Conservation (phyloP, 2,329 filamentous ascomycete species). For the Annulohypoxylon truncatum region DNA sequence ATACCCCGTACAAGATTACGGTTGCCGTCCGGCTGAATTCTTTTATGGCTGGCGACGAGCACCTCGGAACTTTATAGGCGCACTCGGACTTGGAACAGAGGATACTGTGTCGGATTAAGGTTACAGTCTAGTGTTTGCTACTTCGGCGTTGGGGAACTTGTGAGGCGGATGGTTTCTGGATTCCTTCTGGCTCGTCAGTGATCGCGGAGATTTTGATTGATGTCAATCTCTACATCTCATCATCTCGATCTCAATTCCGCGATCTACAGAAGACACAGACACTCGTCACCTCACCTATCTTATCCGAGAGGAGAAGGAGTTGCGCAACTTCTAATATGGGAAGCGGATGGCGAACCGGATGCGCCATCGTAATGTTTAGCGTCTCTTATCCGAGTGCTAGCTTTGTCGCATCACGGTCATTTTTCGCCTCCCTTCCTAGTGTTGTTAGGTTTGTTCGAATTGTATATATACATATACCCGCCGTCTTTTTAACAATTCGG, state of each 20-base stretch:
- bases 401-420: slow-evolving; percentile 15
- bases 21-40: slow-evolving; percentile 14
- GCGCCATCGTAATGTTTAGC: slow-evolving; percentile 1
- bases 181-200: slow-evolving; percentile 12
- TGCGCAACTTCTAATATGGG: slow-evolving; percentile 11
- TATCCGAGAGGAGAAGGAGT: not conserved
- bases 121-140: slow-evolving; percentile 32
- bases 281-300: not conserved
- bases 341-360: slow-evolving; percentile 12
- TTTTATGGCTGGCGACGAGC: slow-evolving; percentile 19
- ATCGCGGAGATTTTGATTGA: slow-evolving; percentile 4
- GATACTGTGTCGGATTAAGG: slow-evolving; percentile 32
- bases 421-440: slow-evolving; percentile 6
- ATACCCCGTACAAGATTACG: slow-evolving; percentile 36
- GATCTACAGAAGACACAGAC: not conserved
- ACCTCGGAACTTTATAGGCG: slow-evolving; percentile 30
- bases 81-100: slow-evolving; percentile 29
- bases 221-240: slow-evolving; percentile 5
- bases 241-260: slow-evolving; percentile 13
- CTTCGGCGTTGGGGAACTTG: slow-evolving; percentile 32
- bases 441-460: slow-evolving; percentile 27
- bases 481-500: slow-evolving; percentile 21
- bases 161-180: slow-evolving; percentile 19
- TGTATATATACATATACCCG: slow-evolving; percentile 40
- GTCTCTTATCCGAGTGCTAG: slow-evolving; percentile 26